Conservation (phyloP, 148 eudicot genomes). For the Gaultheria prostrata region DNA sequence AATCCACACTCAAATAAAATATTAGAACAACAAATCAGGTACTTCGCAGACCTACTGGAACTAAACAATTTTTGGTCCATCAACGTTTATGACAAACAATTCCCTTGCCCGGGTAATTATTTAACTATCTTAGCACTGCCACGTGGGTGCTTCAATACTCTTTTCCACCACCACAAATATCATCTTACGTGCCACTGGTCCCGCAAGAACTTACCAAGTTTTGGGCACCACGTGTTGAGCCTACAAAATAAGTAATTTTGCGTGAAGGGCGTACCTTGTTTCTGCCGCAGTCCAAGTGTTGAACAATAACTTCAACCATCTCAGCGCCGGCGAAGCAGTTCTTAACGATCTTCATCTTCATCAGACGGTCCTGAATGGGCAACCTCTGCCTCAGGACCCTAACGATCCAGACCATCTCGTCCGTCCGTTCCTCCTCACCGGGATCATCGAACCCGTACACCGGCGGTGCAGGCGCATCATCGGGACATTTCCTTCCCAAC, state of each 20-base stretch:
- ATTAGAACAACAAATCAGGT: neutral
- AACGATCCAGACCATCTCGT: conserved; percentile 59
- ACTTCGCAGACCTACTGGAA: neutral
- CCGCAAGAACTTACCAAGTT: too few relatives aligned
- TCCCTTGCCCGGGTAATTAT: too few relatives aligned
- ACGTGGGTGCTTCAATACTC: too few relatives aligned
- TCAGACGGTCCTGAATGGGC: conserved; percentile 77
- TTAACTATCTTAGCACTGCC: too few relatives aligned
- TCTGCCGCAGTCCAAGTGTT: conserved; percentile 49
- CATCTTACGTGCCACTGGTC: too few relatives aligned
- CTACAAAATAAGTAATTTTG: too few relatives aligned
- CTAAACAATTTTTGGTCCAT: neutral
- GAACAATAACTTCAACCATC: conserved; percentile 55
- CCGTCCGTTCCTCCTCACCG: conserved; percentile 49
- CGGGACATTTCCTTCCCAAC: conserved; percentile 64
- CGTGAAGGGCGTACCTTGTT: conserved; percentile 39
- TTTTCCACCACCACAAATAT: too few relatives aligned
- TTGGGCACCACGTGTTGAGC: too few relatives aligned
- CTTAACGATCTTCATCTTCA: conserved; percentile 71
- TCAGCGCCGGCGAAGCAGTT: conserved; percentile 75
- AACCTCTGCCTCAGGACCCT: conserved; percentile 64
- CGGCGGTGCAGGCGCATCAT: conserved; percentile 66
- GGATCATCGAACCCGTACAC: conserved; percentile 86
- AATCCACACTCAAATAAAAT: neutral
- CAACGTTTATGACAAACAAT: neutral